Conservation (phyloP, 345 rosid genomes). For the Eutrema yunnanense region DNA sequence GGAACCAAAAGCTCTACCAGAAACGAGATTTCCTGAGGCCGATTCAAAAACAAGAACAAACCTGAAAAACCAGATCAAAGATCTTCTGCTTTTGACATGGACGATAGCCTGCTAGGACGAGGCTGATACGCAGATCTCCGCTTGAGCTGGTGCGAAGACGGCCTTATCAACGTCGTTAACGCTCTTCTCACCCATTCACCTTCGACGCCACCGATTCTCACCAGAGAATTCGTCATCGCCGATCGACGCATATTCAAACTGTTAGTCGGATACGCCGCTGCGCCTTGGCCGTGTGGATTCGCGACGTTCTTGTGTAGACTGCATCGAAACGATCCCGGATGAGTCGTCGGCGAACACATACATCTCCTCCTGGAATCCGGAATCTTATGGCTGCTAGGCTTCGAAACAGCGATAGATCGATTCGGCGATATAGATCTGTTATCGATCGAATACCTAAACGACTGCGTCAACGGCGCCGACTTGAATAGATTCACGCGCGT, state of each 20-base stretch:
- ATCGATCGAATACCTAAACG: conserved; percentile 59
- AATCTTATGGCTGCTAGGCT: conserved; percentile 29
- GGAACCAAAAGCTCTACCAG: conserved; percentile 19
- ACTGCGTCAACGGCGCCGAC: conserved; percentile 31
- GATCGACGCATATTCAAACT: conserved; percentile 76
- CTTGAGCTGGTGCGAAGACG: conserved; percentile 78
- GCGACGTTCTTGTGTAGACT: conserved; percentile 51
- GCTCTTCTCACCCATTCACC: conserved; percentile 91
- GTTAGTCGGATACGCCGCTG: conserved; percentile 39
- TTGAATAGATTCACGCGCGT: conserved; percentile 57
- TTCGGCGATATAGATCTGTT: conserved; percentile 48
- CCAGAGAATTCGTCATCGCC: conserved; percentile 86
- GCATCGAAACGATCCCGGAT: conserved; percentile 83
- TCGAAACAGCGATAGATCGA: conserved; percentile 45
- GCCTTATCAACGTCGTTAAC: conserved; percentile 74
- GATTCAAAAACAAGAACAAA: conserved; percentile 27
- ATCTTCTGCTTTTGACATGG: conserved; percentile 49
- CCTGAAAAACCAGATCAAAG: conserved; percentile 23
- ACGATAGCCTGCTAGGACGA: conserved; percentile 68
- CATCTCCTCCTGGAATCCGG: conserved; percentile 48
- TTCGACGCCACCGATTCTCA: conserved; percentile 91
- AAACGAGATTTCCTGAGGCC: conserved; percentile 1
- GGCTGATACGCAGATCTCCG: conserved; percentile 59
- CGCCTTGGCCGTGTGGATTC: conserved; percentile 25
- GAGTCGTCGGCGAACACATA: conserved; percentile 90